Evolutionary conservation across 495 filamentous ascomycete species (phyloP).

Genomic region (Amniculicola lignicola): DNA sequence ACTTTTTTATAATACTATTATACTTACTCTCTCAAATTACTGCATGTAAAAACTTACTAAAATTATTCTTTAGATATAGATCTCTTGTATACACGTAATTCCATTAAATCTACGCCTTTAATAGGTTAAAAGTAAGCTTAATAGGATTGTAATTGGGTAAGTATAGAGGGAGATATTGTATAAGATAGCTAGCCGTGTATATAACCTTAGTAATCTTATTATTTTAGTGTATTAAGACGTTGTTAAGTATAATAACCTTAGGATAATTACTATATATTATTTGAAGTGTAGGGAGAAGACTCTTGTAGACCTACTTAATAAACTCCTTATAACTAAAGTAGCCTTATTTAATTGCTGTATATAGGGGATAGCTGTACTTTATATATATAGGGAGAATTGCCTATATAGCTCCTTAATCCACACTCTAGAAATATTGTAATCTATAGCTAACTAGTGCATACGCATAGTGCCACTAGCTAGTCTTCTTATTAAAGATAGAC

Average conservation of each 20-base stretch:
- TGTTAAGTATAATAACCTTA: conserved; percentile 2
- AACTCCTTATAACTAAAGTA: conserved; percentile 9
- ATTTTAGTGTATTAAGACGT: conserved; percentile 10
- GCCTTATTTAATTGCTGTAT: conserved; percentile 2
- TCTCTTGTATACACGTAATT: neutral
- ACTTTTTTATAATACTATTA: neutral
- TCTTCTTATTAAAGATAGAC: conserved; percentile 8
- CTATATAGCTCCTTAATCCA: neutral
- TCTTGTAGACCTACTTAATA: neutral
- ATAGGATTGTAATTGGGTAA: conserved; percentile 39
- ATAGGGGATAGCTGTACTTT: neutral
- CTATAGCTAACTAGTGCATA: neutral
- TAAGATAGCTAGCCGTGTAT: conserved; percentile 35
- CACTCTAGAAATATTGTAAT: neutral
- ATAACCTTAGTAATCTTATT: neutral
- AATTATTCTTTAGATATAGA: neutral
- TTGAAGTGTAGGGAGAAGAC: conserved; percentile 1
- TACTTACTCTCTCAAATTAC: neutral
- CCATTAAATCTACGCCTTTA: conserved; percentile 8
- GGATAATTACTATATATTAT: neutral
- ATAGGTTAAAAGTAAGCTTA: conserved; percentile 31
- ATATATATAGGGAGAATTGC: conserved; percentile 6
- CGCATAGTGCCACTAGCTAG: conserved; percentile 5
- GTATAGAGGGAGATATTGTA: conserved; percentile 41
- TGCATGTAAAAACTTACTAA: neutral